Base-by-base conservation (phyloP, 306 rosid species). In the Astragalus glycyphyllos region DNA sequence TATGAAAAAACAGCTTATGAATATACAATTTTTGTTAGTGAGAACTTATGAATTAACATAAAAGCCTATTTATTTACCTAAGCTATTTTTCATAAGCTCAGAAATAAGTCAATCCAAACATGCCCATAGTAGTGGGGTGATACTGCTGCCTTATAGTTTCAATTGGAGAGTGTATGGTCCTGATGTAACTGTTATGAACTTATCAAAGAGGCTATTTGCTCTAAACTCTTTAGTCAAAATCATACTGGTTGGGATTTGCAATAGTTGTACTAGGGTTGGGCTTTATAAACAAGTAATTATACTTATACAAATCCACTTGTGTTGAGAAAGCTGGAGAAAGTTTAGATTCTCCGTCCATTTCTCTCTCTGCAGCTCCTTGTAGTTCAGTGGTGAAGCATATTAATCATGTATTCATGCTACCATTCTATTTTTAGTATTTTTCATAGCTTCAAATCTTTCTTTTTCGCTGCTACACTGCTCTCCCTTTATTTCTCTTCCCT, bases 361-460 rank as follows among this genome's bases (percentile, higher is more conserved):
- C 48, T 47, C 62, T 74, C 62, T 74, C 0, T 31, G 29, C 7
- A 63, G n/a, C 42, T 47, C 38, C 29, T 51, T 51, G 16, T 71
- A 63, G 56, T 48, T 65, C 42, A 69, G 73, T 42, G 35, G 8
- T 46, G 23, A 79, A 41, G 31, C 69, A 67, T 76, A 40, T 71
- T 37, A 6, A 62, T 32, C 35, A n/a, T 58, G 70, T 29, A 29
- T 16, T 58, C n/a, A 3, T 13, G 23, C 40, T 50, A 59, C 17
- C 65, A 31, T 8, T 31, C 23, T 51, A 34, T 70, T 57, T 44
- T 42, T 11, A 40, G 4, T 73, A 11, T 8, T 53, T 20, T 70
- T 31, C 64, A 3, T 34, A 10, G 17, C 42, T 50, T 40, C 37
- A 20, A 26, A 45, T 45, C 15, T 44, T 38, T 72, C 61, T 7